Evolutionary conservation across 768 basidiomycete genomes (phyloP), one percentile per base, ranked within the genome.

Genomic region (Lenzites betulinus): DNA sequence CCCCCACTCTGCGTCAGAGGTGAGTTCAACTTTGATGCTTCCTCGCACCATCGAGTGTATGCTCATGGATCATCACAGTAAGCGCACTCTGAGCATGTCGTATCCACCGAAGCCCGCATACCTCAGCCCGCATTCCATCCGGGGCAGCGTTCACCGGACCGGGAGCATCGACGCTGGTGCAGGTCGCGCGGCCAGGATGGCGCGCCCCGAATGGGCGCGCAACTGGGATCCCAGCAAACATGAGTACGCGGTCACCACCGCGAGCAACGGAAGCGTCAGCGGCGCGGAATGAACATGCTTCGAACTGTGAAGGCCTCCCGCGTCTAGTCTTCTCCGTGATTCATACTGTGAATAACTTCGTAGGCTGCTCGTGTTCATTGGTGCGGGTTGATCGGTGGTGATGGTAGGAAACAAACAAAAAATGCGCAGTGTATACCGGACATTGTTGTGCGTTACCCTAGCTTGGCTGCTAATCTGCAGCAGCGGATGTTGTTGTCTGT

Each of bases 1-100:
- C 82, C 35, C 90, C 91, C 22, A 92, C 88, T 23, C 74, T 92
- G 66, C 72, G 75, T 15, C 82, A 81, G 18, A 84, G 78, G 81
- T 81, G 66, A 46, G 81, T 71, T 5, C 30, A 33, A 11, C 30
- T n/a, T 39, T 52, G 20, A 25, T 33, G 11, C 43, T 38, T 8
- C 13, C 25, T 20, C 44, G 18, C 28, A 38, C 5, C 38, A 28
- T 9, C 30, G 23, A 20, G 7, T 12, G 3, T 2, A 12, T 50
- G 20, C 26, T 48, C n/a, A 36, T 23, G 43, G 41, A 57, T 22
- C 26, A 41, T 20, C 41, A 64, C 6, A 64, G 69, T 23, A 66
- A 71, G 38, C 70, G 76, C 22, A 65, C 71, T 22, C 70, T 69
- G 41, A 64, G 64, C 48, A 52, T 64, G 60, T 67, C 64, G 36